Base-by-base conservation (phyloP, 257 asterid genomes). In the Capsicum pubescens region DNA sequence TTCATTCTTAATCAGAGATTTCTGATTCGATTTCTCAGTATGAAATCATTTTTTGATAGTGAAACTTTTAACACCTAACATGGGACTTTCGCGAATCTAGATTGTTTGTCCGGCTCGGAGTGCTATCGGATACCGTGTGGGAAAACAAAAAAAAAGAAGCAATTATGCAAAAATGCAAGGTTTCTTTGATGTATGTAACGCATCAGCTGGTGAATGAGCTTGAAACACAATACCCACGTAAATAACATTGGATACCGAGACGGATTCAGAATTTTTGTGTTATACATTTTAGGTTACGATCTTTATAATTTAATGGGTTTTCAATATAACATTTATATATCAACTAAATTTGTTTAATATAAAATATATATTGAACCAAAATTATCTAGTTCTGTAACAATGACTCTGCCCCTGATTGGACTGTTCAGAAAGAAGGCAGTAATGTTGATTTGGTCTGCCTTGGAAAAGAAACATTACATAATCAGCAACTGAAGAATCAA, bases 21-120 rank as follows among this genome's bases (percentile, higher is more conserved):
- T 66, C 46, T 1, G 10, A 5, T 6, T 67, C 8, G 3, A 35
- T 0, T 67, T 15, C 0, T 15, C 1, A 0, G 0, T 14, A 3
- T 67, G 0, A 0, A 67, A 7, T 36, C 1, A 1, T 32, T 2
- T 66, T 66, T 66, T 12, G 72, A 1, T 64, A 11, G 13, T 5
- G 2, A 21, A 0, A 6, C 2, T 32, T 32, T 32, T 26, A 64
- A 4, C 2, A 26, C 0, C 11, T 13, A 36, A 2, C 6, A 1
- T 13, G 11, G 0, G 0, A 64, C 46, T 26, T 64, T 6, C 7
- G 3, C 6, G 10, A 35, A 66, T 66, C 4, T 2, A 6, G 48
- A 66, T 66, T 8, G 26, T 63, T 64, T 26, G 71, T 12, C 9
- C 26, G 17, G 42, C 0, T 3, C 13, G 6, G 5, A 13, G 1